Conservation (phyloP, 1,139 yeast genomes). For the Zygosaccharomyces sapae region DNA sequence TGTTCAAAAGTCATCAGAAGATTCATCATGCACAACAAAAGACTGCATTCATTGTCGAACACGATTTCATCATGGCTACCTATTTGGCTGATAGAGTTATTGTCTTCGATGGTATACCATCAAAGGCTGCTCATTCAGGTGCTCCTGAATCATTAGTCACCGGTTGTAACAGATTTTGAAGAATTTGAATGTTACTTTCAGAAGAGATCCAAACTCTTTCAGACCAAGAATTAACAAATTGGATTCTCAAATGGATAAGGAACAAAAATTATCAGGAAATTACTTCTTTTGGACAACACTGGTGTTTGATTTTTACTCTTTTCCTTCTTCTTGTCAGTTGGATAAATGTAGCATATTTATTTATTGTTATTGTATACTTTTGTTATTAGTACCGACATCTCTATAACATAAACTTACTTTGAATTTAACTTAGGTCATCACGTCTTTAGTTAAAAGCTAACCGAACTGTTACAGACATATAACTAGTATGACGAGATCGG, state of each 20-base stretch:
- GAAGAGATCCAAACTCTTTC: constrained; percentile 97
- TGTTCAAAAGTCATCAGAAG: constrained; percentile 98
- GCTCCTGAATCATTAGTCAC: constrained; percentile 89
- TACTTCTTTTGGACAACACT: constrained; percentile 83
- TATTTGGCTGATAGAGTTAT: constrained; percentile 97
- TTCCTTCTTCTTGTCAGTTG: constrained; percentile 1
- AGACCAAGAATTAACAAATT: constrained; percentile 97
- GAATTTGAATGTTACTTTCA: constrained; percentile 94
- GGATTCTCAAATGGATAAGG: constrained; percentile 98
- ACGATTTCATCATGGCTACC: constrained; percentile 99
- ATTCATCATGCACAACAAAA: constrained; percentile 90
- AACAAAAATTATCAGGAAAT: constrained; percentile 88
- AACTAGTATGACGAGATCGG: constrained; percentile 21
- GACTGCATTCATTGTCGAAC: constrained; percentile 98
- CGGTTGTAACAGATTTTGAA: constrained; percentile 96
- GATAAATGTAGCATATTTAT: constrained; percentile 14
- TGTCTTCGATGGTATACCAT: constrained; percentile 94
- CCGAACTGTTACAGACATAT: too few species aligned
- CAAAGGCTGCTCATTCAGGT: constrained; percentile 77
- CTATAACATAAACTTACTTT: background rate
- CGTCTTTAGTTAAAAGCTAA: too few species aligned
- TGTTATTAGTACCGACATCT: constrained; percentile 4
- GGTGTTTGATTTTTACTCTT: constrained; percentile 34
- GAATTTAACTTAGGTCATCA: background rate
- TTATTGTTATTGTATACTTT: constrained; percentile 7